Conservation (phyloP, 352 stramenopile genomes). For the Phytophthora agathidicida region DNA sequence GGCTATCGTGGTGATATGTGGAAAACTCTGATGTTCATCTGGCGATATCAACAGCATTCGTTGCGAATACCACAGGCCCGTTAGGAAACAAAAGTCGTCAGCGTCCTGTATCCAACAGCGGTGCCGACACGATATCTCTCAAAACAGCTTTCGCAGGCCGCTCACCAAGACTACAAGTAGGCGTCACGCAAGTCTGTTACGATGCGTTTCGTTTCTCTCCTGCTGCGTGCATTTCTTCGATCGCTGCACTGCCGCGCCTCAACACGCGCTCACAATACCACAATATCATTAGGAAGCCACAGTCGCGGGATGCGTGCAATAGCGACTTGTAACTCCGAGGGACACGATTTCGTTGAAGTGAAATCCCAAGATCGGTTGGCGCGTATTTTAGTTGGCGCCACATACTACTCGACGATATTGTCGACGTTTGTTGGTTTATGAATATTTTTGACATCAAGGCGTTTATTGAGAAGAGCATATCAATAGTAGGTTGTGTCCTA, state of each 20-base stretch:
- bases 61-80: no score
- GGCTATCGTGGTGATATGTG: conserved; percentile 13
- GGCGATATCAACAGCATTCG: not conserved
- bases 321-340: no score
- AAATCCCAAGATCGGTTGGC: no score
- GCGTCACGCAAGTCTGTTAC: not conserved
- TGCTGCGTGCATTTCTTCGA: not conserved
- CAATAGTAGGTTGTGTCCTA: not conserved
- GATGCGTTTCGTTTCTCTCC: not conserved
- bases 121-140: not conserved
- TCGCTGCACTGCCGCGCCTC: no score
- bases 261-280: no score
- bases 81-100: no score
- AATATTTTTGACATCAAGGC: conserved; percentile 3
- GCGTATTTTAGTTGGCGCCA: no score
- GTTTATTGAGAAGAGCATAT: conserved; percentile 12
- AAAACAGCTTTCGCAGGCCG: conserved; percentile 11
- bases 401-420: no score
- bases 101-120: conserved; percentile 6
- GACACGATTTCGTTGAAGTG: no score
- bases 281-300: no score
- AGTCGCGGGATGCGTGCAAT: no score
- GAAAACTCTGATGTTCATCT: not conserved
- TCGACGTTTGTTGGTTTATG: no score
- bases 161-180: conserved; percentile 5